Evolutionary conservation across 768 basidiomycete genomes (phyloP).

Genomic region (Suillus occidentalis): DNA sequence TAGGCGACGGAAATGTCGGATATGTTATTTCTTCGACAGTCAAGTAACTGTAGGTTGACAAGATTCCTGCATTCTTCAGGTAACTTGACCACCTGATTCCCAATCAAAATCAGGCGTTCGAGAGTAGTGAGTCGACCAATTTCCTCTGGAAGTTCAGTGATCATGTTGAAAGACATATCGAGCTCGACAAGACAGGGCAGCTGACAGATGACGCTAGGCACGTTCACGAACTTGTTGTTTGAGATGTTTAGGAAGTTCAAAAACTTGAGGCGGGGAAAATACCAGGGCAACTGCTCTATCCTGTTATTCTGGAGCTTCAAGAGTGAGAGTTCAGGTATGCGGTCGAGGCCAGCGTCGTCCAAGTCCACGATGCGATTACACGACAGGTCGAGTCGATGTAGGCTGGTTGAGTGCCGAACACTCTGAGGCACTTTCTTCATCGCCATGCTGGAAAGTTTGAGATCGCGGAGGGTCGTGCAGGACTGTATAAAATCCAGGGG

Average conservation of each 20-base stretch:
- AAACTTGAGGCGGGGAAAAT: conserved; percentile 71
- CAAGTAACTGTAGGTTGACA: conserved; percentile 63
- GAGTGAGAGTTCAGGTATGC: conserved; percentile 64
- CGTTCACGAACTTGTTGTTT: conserved; percentile 84
- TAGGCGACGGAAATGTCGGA: conserved; percentile 70
- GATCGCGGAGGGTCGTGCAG: conserved; percentile 78
- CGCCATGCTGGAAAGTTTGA: conserved; percentile 87
- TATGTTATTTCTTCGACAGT: conserved; percentile 85
- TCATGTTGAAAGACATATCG: too few relatives aligned
- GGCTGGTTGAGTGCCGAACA: conserved; percentile 68
- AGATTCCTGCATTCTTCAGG: conserved; percentile 62
- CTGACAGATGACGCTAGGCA: conserved; percentile 75
- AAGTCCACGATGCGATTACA: conserved; percentile 90
- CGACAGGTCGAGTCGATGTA: conserved; percentile 84
- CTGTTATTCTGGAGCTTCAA: conserved; percentile 90
- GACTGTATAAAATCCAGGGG: conserved; percentile 95
- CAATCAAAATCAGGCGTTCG: conserved; percentile 77
- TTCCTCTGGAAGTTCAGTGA: too few relatives aligned
- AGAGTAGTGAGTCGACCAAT: too few relatives aligned
- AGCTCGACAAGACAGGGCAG: conserved; percentile 78
- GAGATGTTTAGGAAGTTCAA: conserved; percentile 88
- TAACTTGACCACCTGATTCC: conserved; percentile 76
- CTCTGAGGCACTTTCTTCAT: conserved; percentile 91
- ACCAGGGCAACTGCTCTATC: conserved; percentile 81
- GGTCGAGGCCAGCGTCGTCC: conserved; percentile 80